These are phyloP conservation scores for Saksenaea vasiformis DNA, from an alignment of 371 early-diverging fungal genomes.

Conservation along the genomic window DNA sequence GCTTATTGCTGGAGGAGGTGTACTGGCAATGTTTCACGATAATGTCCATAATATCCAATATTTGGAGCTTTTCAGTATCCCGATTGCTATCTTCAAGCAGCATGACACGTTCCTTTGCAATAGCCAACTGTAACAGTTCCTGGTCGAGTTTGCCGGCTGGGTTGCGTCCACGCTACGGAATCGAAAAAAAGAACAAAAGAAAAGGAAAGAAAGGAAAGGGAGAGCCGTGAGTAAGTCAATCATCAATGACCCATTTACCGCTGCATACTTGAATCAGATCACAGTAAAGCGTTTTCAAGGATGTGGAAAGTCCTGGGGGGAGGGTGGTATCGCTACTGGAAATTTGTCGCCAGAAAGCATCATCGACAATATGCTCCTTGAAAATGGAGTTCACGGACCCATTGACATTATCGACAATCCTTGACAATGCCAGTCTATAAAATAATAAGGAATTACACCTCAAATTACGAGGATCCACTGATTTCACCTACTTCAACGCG, in stretches of 20 bases:
- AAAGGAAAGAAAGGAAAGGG: too few species aligned
- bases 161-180: not conserved
- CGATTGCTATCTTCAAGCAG: not conserved
- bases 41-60: not conserved
- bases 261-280: not conserved
- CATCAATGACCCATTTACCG: not conserved
- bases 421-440: not conserved
- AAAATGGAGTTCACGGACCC: not conserved
- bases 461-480: not conserved
- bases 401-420: not conserved
- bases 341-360: not conserved
- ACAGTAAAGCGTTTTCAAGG: not conserved
- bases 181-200: not conserved
- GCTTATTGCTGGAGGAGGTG: too few species aligned
- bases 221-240: not conserved
- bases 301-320: not conserved
- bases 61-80: not conserved
- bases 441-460: not conserved
- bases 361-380: not conserved
- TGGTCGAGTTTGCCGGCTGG: not conserved
- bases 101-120: not conserved
- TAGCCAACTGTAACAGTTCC: not conserved
- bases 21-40: not conserved
- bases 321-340: not conserved
- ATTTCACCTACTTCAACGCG: not conserved